Evolutionary conservation across 2,329 filamentous ascomycete species (phyloP).

Genomic region (Tympanopsis confertula): DNA sequence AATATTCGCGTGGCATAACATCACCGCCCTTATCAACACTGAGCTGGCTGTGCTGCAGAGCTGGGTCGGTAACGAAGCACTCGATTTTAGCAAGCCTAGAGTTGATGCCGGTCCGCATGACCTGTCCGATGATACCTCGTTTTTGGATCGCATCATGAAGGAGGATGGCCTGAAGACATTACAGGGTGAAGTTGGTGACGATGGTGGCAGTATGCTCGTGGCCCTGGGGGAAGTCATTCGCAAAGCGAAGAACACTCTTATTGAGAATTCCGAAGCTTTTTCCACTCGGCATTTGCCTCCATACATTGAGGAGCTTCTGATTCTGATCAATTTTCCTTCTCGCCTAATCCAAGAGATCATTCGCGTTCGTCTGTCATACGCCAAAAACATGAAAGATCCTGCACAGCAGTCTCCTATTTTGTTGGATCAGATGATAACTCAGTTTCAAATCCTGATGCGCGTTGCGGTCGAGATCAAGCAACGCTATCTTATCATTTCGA

Average conservation of each 20-base stretch:
- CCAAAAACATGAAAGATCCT: conserved; percentile 89
- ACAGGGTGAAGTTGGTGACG: conserved; percentile 19
- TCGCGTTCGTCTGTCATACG: conserved; percentile 78
- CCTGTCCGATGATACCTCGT: conserved; percentile 79
- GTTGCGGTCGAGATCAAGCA: conserved; percentile 87
- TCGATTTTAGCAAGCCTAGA: conserved; percentile 75
- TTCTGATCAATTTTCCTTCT: conserved; percentile 92
- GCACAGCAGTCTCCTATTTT: conserved; percentile 86
- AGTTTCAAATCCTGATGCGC: conserved; percentile 86
- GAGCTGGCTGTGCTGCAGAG: conserved; percentile 82
- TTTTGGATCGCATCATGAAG: conserved; percentile 87
- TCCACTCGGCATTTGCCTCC: conserved; percentile 82
- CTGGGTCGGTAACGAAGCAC: conserved; percentile 92
- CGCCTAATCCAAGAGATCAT: conserved; percentile 95
- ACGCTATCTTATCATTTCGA: conserved; percentile 72
- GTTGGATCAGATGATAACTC: conserved; percentile 93
- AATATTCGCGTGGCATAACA: conserved; percentile 93
- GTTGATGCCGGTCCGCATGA: conserved; percentile 48
- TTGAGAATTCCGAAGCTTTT: conserved; percentile 74
- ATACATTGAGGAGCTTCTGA: conserved; percentile 92
- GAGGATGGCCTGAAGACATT: conserved; percentile 81
- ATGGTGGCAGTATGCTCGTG: conserved; percentile 65
- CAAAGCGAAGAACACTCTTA: conserved; percentile 86
- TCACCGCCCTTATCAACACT: conserved; percentile 88
- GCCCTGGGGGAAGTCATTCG: conserved; percentile 76